These are phyloP conservation scores for Mycena sanguinolenta DNA, from an alignment of 768 basidiomycete species.

Conservation along the genomic window DNA sequence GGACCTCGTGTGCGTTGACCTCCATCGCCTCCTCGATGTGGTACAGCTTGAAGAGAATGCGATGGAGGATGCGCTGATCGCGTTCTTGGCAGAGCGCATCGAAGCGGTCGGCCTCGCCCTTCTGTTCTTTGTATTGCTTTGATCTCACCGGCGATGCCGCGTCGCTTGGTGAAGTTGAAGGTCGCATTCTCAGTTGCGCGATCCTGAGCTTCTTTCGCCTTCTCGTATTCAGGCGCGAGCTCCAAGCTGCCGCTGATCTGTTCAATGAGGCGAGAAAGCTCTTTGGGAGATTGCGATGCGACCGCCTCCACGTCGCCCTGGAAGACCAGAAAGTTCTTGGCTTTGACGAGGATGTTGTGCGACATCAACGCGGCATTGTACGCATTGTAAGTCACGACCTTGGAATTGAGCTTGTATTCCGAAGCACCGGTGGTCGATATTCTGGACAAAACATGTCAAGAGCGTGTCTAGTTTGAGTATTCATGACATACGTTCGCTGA, in stretches of 20 bases:
- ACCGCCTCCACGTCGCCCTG: slow-evolving; percentile 99
- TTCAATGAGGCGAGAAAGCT: slow-evolving; percentile 91
- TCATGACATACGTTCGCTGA: slow-evolving; percentile 84
- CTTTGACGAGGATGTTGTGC: slow-evolving; percentile 98
- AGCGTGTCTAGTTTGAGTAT: not conserved
- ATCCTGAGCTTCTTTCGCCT: slow-evolving; percentile 88
- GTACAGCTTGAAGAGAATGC: slow-evolving; percentile 89
- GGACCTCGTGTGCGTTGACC: slow-evolving; percentile 76
- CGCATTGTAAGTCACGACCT: slow-evolving; percentile 84
- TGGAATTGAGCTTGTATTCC: slow-evolving; percentile 90
- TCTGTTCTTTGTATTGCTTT: slow-evolving; percentile 98
- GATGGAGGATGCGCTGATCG: slow-evolving; percentile 84
- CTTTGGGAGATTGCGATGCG: slow-evolving; percentile 92
- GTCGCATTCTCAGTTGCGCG: slow-evolving; percentile 95
- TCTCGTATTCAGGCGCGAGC: slow-evolving; percentile 89
- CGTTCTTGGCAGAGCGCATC: slow-evolving; percentile 80
- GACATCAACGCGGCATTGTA: slow-evolving; percentile 90
- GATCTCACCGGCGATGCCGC: slow-evolving; percentile 94
- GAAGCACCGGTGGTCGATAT: slow-evolving; percentile 90
- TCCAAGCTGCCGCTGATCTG: slow-evolving; percentile 97
- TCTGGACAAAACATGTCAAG: slow-evolving; percentile 54
- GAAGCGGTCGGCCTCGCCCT: slow-evolving; percentile 91
- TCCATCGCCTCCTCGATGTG: slow-evolving; percentile 91
- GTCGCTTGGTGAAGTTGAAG: slow-evolving; percentile 93
- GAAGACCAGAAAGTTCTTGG: slow-evolving; percentile 99